Evolutionary conservation across 2,329 filamentous ascomycete genomes (phyloP).

Genomic region (Fusarium domesticum): DNA sequence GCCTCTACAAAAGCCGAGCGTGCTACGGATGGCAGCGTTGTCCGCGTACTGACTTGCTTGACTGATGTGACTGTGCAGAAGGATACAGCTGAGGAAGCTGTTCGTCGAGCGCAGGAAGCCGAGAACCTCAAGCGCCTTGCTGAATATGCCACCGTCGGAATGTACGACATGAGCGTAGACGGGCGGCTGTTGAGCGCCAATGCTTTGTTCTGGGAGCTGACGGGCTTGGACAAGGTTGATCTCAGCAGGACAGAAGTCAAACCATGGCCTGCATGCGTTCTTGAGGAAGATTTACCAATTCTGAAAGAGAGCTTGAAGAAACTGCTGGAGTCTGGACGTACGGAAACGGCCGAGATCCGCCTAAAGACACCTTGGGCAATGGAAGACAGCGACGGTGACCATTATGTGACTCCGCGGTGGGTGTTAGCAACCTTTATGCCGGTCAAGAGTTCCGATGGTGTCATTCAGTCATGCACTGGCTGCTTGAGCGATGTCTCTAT

Average conservation of each 20-base stretch:
- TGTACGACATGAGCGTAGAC: slow-evolving; percentile 53
- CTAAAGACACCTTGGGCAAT: slow-evolving; percentile 47
- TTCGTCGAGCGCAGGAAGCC: slow-evolving; percentile 48
- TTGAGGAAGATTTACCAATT: slow-evolving; percentile 42
- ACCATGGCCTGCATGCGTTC: slow-evolving; percentile 45
- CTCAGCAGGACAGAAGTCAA: slow-evolving; percentile 36
- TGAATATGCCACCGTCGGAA: slow-evolving; percentile 52
- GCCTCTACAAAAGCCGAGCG: slow-evolving; percentile 48
- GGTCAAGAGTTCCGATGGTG: slow-evolving; percentile 44
- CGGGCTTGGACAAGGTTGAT: slow-evolving; percentile 46
- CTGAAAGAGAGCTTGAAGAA: slow-evolving; percentile 40
- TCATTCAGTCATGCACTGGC: slow-evolving; percentile 46
- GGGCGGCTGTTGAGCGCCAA: slow-evolving; percentile 51
- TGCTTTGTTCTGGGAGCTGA: slow-evolving; percentile 53
- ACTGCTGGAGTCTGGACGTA: slow-evolving; percentile 40
- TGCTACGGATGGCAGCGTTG: slow-evolving; percentile 41
- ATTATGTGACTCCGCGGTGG: slow-evolving; percentile 45
- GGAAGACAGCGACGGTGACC: slow-evolving; percentile 44
- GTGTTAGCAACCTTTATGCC: slow-evolving; percentile 51
- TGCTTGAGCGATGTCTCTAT: slow-evolving; percentile 49
- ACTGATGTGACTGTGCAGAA: slow-evolving; percentile 52
- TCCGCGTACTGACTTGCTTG: slow-evolving; percentile 47
- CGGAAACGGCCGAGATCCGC: slow-evolving; percentile 48
- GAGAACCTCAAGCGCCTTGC: slow-evolving; percentile 54
- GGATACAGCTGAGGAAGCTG: slow-evolving; percentile 46